Base-by-base conservation (phyloP, 2,329 filamentous ascomycete species). In the Hypoxylon sp. region DNA sequence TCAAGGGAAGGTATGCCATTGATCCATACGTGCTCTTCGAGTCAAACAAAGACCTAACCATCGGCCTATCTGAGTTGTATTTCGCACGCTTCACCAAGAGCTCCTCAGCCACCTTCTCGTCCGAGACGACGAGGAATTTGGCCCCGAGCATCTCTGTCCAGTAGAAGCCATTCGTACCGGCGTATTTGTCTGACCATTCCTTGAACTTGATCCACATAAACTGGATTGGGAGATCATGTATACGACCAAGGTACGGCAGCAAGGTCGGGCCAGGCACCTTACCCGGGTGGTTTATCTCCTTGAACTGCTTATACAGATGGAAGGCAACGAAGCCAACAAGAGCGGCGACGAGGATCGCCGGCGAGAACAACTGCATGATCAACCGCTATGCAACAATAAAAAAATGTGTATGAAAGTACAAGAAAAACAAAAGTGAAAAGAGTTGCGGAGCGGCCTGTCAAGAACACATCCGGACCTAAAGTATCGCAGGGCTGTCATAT, bases 1-100 rank as follows among this genome's bases (percentile, higher is more conserved):
- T 87, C 45, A 87, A 73, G 3, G 85, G 85, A 1, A 87, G 79
- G 63, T 87, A 87, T 63, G 86, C 84, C 84, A 85, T 86, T 1
- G 84, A 86, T 2, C 85, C 85, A 73, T 83, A 71, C 0, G 82
- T 83, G 68, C 83, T 86, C 76, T 87, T 87, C 0, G 84, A 83
- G 72, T 87, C 84, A 61, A 85, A 84, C 32, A 87, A 73, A 0
- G 84, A 86, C 64, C 80, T 80, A 52, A 87, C 84, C 77, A 73
- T 64, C 0, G 79, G 79, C 30, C 85, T 78, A 69, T 87, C 85
- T 2, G 84, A 86, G 74, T 86, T 85, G 63, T 82, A 77, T 73
- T 82, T 86, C 10, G 82, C 84, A 56, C 82, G 79, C 78, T 84
- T 86, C 25, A 86, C 81, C 55, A 87, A 69, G 30, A 87, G 78